phyloP scores from a whole-genome alignment of 2,329 filamentous ascomycete genomes.

The Monosporascus cannonballus region DNA sequence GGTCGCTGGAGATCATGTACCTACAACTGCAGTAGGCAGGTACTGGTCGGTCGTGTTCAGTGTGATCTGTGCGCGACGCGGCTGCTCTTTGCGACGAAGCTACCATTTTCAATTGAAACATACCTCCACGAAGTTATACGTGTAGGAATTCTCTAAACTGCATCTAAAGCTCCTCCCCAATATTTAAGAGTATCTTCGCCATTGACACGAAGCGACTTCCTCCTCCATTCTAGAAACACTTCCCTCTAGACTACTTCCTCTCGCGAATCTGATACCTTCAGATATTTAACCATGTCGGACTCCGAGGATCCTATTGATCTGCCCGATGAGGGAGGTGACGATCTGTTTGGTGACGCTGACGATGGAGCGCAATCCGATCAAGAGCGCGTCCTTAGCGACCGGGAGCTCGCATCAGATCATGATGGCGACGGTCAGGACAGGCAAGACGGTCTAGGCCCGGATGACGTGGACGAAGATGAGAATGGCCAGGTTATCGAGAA shows the following conservation, averaged over 20 bases:
- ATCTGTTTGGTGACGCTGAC: constrained; percentile 54
- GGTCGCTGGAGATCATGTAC: too few species aligned
- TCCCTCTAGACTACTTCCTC: too few species aligned
- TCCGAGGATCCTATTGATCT: constrained; percentile 47
- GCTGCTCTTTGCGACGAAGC: too few species aligned
- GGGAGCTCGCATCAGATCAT: constrained; percentile 48
- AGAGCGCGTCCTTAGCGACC: constrained; percentile 58
- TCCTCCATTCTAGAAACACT: too few species aligned
- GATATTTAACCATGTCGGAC: constrained; percentile 42
- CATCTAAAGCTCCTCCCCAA: too few species aligned
- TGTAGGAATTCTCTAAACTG: too few species aligned
- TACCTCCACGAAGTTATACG: too few species aligned
- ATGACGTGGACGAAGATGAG: constrained; percentile 38
- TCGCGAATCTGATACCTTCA: too few species aligned
- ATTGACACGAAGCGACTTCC: background rate
- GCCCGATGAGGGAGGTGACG: constrained; percentile 50
- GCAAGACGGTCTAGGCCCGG: constrained; percentile 10
- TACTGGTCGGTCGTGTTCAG: too few species aligned
- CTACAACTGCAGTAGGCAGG: too few species aligned
- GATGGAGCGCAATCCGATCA: constrained; percentile 57
- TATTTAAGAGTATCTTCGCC: background rate
- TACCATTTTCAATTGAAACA: too few species aligned
- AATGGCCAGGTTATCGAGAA: constrained; percentile 45
- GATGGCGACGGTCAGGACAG: constrained; percentile 36
- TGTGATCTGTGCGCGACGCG: too few species aligned